Base-by-base conservation (phyloP, 2,329 filamentous ascomycete species). In the Magnaporthiopsis rhizophila region DNA sequence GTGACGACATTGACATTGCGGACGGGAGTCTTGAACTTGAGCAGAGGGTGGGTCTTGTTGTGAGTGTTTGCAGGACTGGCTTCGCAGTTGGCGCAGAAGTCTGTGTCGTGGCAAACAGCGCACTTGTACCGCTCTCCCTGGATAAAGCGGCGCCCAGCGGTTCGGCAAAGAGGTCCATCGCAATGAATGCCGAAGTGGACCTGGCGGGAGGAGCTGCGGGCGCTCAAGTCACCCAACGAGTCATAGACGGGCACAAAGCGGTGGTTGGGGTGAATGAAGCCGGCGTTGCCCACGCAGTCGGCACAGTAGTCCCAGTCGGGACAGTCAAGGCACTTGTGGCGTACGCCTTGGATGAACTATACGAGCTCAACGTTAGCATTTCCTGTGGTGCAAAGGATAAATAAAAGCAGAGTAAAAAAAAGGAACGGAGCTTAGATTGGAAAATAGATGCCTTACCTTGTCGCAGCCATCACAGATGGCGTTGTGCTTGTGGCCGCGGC, bases 261-360 rank as follows among this genome's bases (percentile, higher is more conserved):
- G 76, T 99, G 95, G 64, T 84, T 83, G 24, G 91, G 86, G 74
- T 99, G 96, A 62, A 84, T 86, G 70, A 86, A 82, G 66, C 78
- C 76, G 59, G 91, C 89, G 69, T 83, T 85, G 70, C 82, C 78
- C 65, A 91, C 76, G 77, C 96, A 99, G 11, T 85, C 80, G 30
- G 84, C 83, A 81, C 95, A 99, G 79, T 91, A 98, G 73, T 99
- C 95, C 90, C 92, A 99, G 76, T 99, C 95, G 58, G 96, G 95
- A 80, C 95, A 99, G 74, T 92, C 89, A 68, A 98, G 82, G 76
- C 95, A 99, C 83, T 99, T 99, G 85, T 98, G 89, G 70, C 95
- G 94, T 65, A 97, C 83, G 70, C 95, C 96, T 70, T 84, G 82
- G 71, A 99, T 95, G 75, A 86, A 87, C 83, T 62, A 18, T n/a